phyloP scores from a whole-genome alignment of 2,329 filamentous ascomycete genomes.

The Xylariaceae sp. region DNA sequence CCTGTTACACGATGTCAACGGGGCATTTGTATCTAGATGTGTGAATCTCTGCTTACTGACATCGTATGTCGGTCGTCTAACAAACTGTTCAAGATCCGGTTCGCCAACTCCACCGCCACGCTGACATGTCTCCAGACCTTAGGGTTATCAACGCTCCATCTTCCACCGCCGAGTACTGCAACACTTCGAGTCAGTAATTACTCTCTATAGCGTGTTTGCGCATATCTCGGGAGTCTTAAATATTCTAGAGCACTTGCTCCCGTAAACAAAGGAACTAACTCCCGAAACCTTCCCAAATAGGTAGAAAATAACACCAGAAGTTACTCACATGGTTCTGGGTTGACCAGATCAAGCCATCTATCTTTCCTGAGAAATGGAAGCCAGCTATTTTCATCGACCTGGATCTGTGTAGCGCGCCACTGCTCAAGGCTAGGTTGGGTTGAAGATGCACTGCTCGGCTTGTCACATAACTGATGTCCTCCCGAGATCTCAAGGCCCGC shows the following conservation, averaged over 20 bases:
- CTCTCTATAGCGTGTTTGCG: too few species aligned
- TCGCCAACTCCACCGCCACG: conserved; percentile 5
- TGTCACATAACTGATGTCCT: too few species aligned
- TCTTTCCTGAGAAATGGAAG: conserved; percentile 4
- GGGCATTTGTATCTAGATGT: neutral
- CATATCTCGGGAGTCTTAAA: too few species aligned
- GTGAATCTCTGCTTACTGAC: neutral
- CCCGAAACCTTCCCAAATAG: too few species aligned
- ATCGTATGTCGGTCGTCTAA: conserved; percentile 7
- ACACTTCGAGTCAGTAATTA: too few species aligned
- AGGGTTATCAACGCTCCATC: conserved; percentile 11
- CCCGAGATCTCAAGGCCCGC: too few species aligned
- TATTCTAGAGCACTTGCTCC: too few species aligned
- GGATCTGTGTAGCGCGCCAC: neutral
- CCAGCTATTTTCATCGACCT: conserved; percentile 11
- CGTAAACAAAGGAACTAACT: too few species aligned
- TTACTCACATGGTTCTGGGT: neutral
- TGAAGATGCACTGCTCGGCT: too few species aligned
- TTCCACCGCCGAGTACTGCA: neutral
- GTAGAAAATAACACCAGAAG: too few species aligned
- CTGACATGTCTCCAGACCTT: conserved; percentile 6
- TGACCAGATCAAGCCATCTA: conserved; percentile 2
- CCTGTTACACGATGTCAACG: neutral
- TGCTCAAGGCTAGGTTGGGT: too few species aligned
- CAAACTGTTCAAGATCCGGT: conserved; percentile 4